These are phyloP conservation scores for Zizania latifolia DNA, from an alignment of 176 grass and related monocot genomes.

Conservation along the genomic window DNA sequence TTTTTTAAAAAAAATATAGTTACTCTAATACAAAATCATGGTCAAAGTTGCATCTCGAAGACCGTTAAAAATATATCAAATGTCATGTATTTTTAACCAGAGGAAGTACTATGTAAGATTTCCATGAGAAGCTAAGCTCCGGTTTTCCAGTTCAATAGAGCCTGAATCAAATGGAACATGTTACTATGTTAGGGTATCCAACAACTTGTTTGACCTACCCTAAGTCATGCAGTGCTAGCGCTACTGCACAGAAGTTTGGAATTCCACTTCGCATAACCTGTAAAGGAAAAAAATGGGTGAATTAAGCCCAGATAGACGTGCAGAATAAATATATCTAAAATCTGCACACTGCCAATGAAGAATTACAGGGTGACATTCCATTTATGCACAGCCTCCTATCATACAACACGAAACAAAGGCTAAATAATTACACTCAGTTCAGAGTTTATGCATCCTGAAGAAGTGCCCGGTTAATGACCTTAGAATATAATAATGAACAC, in stretches of 20 bases:
- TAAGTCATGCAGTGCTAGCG: slow-evolving; percentile 83
- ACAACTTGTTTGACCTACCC: slow-evolving; percentile 80
- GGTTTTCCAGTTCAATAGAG: neutral
- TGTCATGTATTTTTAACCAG: too few species aligned
- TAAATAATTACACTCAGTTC: neutral
- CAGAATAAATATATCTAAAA: neutral
- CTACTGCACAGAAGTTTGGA: slow-evolving; percentile 97
- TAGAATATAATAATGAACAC: neutral
- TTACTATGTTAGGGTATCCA: too few species aligned
- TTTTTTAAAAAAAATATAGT: too few species aligned
- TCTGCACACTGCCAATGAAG: neutral
- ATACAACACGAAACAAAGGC: neutral
- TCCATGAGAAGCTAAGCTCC: slow-evolving; percentile 1
- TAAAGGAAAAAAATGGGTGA: neutral
- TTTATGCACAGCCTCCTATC: neutral
- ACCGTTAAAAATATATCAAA: too few species aligned
- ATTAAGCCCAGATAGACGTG: slow-evolving; percentile 20
- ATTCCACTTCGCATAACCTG: slow-evolving; percentile 98
- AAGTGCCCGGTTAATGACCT: neutral
- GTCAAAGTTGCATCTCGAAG: too few species aligned
- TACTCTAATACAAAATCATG: too few species aligned
- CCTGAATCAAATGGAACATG: slow-evolving; percentile 11
- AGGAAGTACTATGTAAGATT: neutral
- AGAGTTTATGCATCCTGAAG: slow-evolving; percentile 6
- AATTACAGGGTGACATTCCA: neutral